Percentiles rank a stretch among this genome's conserved stretches.
These are phyloP conservation scores for Pythium phragmitis DNA, from an alignment of 352 stramenopile species.

Conservation along the genomic window DNA sequence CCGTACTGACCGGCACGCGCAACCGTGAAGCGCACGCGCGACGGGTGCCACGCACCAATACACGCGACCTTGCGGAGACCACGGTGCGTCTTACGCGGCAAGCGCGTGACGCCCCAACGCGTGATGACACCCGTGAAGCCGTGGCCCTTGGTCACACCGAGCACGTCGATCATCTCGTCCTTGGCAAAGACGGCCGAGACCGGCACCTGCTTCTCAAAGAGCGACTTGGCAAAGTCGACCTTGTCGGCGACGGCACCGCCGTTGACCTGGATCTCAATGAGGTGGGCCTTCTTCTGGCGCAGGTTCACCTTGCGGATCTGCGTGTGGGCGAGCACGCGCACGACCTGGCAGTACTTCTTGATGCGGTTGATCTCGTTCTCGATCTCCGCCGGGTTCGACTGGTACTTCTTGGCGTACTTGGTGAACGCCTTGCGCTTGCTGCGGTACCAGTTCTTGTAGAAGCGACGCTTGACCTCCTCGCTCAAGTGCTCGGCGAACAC, in stretches of 20 bases:
- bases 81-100: conserved; percentile 99
- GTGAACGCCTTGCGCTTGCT: conserved; percentile 99
- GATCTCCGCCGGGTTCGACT: conserved; percentile 90
- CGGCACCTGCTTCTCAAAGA: conserved; percentile 99
- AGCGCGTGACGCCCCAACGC: conserved; percentile 98
- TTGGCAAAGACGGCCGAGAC: conserved; percentile 94
- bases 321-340: conserved; percentile 99
- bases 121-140: conserved; percentile 99
- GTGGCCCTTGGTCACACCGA: conserved; percentile 99
- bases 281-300: conserved; percentile 99
- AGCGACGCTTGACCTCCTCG: conserved; percentile 98
- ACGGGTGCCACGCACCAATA: conserved; percentile 99
- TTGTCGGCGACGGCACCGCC: conserved; percentile 96
- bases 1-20: conserved; percentile 99
- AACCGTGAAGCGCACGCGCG: conserved; percentile 97
- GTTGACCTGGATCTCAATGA: conserved; percentile 99
- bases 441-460: conserved; percentile 99
- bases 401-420: conserved; percentile 99
- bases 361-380: conserved; percentile 99
- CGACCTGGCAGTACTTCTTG: conserved; percentile 99
- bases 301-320: conserved; percentile 99
- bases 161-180: conserved; percentile 99
- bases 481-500: conserved; percentile 99
- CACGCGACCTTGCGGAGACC: conserved; percentile 99
- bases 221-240: conserved; percentile 98